Conservation (phyloP, 2,329 filamentous ascomycete genomes). For the Monosporascus sp. region DNA sequence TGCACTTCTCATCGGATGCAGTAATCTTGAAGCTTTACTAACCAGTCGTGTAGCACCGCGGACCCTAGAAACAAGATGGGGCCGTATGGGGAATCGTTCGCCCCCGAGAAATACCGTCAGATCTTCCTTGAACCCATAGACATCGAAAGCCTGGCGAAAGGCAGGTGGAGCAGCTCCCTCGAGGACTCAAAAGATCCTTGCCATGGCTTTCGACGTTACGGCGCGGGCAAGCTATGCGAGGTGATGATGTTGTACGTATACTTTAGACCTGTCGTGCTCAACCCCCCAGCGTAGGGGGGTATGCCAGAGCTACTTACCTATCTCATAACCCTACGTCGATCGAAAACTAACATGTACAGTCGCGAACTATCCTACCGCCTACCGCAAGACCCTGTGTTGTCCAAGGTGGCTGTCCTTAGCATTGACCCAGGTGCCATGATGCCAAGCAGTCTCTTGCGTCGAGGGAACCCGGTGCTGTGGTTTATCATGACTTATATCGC, state of each 20-base stretch:
- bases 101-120: slow-evolving; percentile 7
- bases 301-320: not conserved
- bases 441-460: slow-evolving; percentile 16
- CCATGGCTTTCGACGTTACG: slow-evolving; percentile 20
- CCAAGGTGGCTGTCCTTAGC: slow-evolving; percentile 20
- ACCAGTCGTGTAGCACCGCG: slow-evolving; percentile 1
- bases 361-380: slow-evolving; percentile 19
- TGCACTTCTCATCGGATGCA: not conserved
- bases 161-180: slow-evolving; percentile 8
- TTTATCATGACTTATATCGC: slow-evolving; percentile 3
- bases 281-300: no score
- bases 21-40: not conserved
- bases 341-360: slow-evolving; percentile 8
- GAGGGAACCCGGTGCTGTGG: slow-evolving; percentile 15
- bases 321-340: not conserved
- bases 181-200: slow-evolving; percentile 9
- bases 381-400: slow-evolving; percentile 13
- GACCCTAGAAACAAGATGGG: slow-evolving; percentile 10
- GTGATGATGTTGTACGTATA: slow-evolving; percentile 20
- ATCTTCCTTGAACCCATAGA: slow-evolving; percentile 10
- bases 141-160: slow-evolving; percentile 13
- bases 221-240: slow-evolving; percentile 18
- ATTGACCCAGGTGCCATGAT: slow-evolving; percentile 24
- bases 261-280: no score
- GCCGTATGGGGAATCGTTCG: slow-evolving; percentile 4